A percentile compares a stretch with the other conserved stretches of the same genome.
Evolutionary conservation across 768 basidiomycete genomes (phyloP).

Genomic region (Phallus indusiatus): DNA sequence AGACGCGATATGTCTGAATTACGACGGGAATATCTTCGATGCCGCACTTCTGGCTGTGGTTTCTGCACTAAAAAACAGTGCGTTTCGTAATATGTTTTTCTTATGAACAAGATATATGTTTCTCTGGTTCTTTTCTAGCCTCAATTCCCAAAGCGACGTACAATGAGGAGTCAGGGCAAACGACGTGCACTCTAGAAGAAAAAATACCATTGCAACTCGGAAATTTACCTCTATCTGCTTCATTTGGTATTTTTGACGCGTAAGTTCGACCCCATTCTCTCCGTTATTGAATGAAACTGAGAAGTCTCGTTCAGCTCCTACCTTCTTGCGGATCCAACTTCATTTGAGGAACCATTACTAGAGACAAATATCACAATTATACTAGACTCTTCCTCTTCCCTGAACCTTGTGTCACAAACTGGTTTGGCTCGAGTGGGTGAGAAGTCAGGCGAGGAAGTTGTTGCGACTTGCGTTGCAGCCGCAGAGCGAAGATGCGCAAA

Average conservation of each 20-base stretch:
- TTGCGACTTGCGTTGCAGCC: conserved; percentile 3
- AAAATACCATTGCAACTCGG: conserved; percentile 38
- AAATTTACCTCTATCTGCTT: conserved; percentile 40
- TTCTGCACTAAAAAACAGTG: conserved; percentile 78
- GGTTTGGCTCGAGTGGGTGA: conserved; percentile 32
- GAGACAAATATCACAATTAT: conserved; percentile 61
- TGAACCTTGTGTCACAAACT: conserved; percentile 47
- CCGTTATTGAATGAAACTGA: neutral
- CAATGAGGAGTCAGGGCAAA: conserved; percentile 54
- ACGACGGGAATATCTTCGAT: conserved; percentile 93
- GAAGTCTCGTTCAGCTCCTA: conserved; percentile 35
- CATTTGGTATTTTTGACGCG: conserved; percentile 81
- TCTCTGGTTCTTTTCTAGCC: conserved; percentile 32
- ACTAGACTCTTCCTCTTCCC: conserved; percentile 37
- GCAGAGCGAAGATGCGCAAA: conserved; percentile 3
- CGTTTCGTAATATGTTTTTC: conserved; percentile 19
- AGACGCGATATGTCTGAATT: conserved; percentile 93
- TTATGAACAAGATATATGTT: neutral
- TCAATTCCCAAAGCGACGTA: conserved; percentile 61
- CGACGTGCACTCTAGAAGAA: conserved; percentile 48
- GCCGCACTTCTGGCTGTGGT: conserved; percentile 83
- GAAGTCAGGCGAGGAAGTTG: conserved; percentile 4
- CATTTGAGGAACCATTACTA: conserved; percentile 85
- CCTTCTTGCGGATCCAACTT: conserved; percentile 73
- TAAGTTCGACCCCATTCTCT: conserved; percentile 26